phyloP scores from a whole-genome alignment of 1,284 basidiomycete species.

The Malassezia pachydermatis region DNA sequence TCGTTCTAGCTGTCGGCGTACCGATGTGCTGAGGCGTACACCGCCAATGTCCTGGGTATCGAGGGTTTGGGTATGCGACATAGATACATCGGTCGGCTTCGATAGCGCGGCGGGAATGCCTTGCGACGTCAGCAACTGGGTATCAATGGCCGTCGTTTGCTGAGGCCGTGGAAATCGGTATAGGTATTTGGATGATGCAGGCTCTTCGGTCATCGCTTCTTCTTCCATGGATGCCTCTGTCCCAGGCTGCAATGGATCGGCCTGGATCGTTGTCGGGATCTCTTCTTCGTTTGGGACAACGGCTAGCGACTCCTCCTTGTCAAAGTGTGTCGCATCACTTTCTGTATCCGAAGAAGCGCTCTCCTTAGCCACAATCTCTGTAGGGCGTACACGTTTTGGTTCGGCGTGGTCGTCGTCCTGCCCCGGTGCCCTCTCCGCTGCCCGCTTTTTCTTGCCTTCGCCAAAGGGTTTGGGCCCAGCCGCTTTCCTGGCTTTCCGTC shows the following conservation, averaged over 20 bases:
- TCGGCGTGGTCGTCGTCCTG: no score
- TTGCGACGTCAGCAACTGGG: conserved; percentile 27
- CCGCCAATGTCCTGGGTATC: conserved; percentile 15
- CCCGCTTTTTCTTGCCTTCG: conserved; percentile 21
- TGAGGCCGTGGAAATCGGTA: conserved; percentile 15
- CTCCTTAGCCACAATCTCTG: background rate
- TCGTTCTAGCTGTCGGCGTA: conserved; percentile 24
- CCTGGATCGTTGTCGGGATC: background rate
- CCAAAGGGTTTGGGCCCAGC: conserved; percentile 25
- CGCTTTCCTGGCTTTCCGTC: conserved; percentile 29
- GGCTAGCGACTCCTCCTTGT: background rate
- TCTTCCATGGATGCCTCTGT: background rate
- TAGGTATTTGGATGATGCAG: conserved; percentile 1
- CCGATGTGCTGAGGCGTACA: conserved; percentile 21
- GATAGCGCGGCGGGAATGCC: conserved; percentile 34
- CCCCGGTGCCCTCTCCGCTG: background rate
- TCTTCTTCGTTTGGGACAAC: background rate
- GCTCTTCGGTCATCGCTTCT: background rate
- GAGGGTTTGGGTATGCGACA: conserved; percentile 22
- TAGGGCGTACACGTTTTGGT: no score
- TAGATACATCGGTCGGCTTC: conserved; percentile 27
- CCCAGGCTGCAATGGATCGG: background rate
- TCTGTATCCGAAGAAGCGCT: background rate
- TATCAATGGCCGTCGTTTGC: conserved; percentile 18
- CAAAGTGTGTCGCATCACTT: background rate